A percentile compares a stretch with the other conserved stretches of the same genome.
These are phyloP conservation scores for Strigomonas galati DNA, from an alignment of 208 protist species.

Conservation along the genomic window DNA sequence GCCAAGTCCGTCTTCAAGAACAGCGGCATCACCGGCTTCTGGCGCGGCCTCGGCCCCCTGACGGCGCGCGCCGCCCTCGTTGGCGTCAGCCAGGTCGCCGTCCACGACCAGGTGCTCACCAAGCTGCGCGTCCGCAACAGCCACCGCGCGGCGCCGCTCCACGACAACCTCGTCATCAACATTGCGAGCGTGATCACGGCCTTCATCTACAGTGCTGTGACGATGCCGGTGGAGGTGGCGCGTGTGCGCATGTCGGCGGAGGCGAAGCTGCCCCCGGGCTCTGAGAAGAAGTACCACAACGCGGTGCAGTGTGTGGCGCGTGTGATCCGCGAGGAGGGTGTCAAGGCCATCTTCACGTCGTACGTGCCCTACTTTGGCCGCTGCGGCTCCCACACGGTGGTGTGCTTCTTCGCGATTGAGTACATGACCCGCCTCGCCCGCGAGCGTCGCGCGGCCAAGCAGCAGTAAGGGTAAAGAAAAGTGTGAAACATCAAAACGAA, in stretches of 20 bases:
- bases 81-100: constrained; percentile 86
- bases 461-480: neutral
- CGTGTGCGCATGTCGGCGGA: constrained; percentile 88
- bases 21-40: constrained; percentile 70
- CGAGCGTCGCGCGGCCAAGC: neutral
- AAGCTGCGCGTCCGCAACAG: constrained; percentile 55
- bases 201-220: constrained; percentile 80
- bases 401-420: constrained; percentile 91
- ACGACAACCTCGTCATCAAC: constrained; percentile 80
- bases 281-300: constrained; percentile 63
- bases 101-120: constrained; percentile 90
- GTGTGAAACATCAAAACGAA: constrained; percentile 2
- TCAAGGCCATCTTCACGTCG: constrained; percentile 75
- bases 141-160: constrained; percentile 19
- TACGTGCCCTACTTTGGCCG: constrained; percentile 89
- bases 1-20: constrained; percentile 34
- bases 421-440: constrained; percentile 37
- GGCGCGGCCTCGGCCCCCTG: constrained; percentile 80
- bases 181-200: constrained; percentile 75
- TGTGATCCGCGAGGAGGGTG: constrained; percentile 74
- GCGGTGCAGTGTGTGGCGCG: constrained; percentile 75
- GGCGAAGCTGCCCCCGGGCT: constrained; percentile 50
- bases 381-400: constrained; percentile 84
- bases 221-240: constrained; percentile 90
- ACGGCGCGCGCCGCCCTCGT: constrained; percentile 81